Percentiles rank a stretch among this genome's conserved stretches.
phyloP scores from a whole-genome alignment of 768 basidiomycete genomes.

The Tulasnella sp. region DNA sequence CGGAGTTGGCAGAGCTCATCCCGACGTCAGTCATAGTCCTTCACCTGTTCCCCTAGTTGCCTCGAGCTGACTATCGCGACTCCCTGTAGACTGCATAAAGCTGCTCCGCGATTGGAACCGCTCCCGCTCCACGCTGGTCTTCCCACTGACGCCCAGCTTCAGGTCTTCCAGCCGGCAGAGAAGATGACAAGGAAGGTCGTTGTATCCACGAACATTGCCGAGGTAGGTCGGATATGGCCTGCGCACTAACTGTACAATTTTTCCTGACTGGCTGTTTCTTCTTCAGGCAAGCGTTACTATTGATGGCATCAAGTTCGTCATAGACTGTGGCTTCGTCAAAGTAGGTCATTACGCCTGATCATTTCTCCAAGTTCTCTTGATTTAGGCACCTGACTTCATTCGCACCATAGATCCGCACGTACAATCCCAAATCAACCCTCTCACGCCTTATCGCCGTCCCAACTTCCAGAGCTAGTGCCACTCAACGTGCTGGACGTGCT shows the following conservation, averaged over 20 bases:
- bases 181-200: slow-evolving; percentile 78
- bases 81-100: slow-evolving; percentile 39
- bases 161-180: slow-evolving; percentile 71
- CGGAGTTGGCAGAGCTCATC: slow-evolving; percentile 66
- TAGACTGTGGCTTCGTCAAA: slow-evolving; percentile 95
- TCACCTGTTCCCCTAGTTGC: not conserved
- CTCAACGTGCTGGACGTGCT: slow-evolving; percentile 88
- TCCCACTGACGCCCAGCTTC: slow-evolving; percentile 75
- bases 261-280: not conserved
- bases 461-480: slow-evolving; percentile 78
- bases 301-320: slow-evolving; percentile 86
- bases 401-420: slow-evolving; percentile 65
- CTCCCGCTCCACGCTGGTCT: slow-evolving; percentile 85
- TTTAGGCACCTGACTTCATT: not conserved
- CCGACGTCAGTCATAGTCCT: slow-evolving; percentile 42
- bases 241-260: not conserved
- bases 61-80: slow-evolving; percentile 28
- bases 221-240: slow-evolving; percentile 38
- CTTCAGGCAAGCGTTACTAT: slow-evolving; percentile 88
- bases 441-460: slow-evolving; percentile 78
- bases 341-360: too few relatives aligned
- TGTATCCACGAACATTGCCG: slow-evolving; percentile 91
- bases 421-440: slow-evolving; percentile 76
- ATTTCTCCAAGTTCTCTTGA: not conserved
- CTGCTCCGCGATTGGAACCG: slow-evolving; percentile 46